Conservation (phyloP, 352 stramenopile species). For the Phytophthora lateralis region DNA sequence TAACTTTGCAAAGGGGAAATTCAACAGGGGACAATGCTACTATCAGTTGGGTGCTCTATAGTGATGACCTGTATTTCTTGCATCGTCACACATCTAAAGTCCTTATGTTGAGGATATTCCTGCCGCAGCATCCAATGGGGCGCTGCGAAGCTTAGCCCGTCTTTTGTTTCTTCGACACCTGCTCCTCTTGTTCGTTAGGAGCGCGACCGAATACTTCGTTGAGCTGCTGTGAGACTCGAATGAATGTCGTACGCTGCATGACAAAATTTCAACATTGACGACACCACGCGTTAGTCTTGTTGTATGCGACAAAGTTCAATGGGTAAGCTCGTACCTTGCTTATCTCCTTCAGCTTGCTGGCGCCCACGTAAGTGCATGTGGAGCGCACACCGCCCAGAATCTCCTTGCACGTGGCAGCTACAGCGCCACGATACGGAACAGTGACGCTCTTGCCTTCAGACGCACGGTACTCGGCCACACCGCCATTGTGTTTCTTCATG, state of each 20-base stretch:
- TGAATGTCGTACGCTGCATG: constrained; percentile 90
- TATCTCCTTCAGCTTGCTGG: constrained; percentile 89
- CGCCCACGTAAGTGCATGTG: constrained; percentile 94
- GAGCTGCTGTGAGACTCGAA: constrained; percentile 92
- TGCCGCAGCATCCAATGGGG: not conserved
- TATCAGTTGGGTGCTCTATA: not conserved
- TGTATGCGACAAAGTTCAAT: not conserved
- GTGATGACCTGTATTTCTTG: not conserved
- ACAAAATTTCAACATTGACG: not conserved
- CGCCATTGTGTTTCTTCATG: constrained; percentile 93
- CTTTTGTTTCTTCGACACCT: constrained; percentile 71
- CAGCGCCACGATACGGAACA: constrained; percentile 85
- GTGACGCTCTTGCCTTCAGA: constrained; percentile 93
- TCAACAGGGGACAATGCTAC: too few relatives aligned
- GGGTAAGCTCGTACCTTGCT: constrained; percentile 68
- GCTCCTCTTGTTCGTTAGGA: constrained; percentile 77
- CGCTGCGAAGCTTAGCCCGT: constrained; percentile 21
- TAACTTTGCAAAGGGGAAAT: too few relatives aligned
- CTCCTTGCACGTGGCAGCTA: constrained; percentile 84
- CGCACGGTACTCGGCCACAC: constrained; percentile 91
- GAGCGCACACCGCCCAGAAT: constrained; percentile 93
- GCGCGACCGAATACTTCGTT: constrained; percentile 91
- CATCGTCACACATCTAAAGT: not conserved
- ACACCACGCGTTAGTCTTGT: constrained; percentile 1
- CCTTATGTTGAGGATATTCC: not conserved